Evolutionary conservation across 768 basidiomycete species (phyloP).

Genomic region (Candolleomyces eurysporus): DNA sequence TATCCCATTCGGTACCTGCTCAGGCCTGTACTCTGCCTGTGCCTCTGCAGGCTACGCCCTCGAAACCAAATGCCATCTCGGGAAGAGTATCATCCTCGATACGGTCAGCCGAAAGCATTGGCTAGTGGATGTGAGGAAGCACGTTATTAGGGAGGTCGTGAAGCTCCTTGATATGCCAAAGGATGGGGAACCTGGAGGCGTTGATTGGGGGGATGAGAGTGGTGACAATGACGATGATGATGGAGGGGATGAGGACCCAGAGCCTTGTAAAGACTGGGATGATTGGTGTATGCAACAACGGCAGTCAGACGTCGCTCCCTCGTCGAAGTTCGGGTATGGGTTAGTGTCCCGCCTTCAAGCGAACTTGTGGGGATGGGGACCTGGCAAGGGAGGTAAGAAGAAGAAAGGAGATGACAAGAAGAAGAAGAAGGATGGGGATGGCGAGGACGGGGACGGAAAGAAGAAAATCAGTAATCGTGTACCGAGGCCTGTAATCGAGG

Average conservation of each 20-base stretch:
- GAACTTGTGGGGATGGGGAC: no score
- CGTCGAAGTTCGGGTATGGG: no score
- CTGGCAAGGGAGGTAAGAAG: background rate
- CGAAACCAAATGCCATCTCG: slow-evolving; percentile 86
- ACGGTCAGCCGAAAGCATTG: slow-evolving; percentile 81
- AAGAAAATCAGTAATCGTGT: slow-evolving; percentile 39
- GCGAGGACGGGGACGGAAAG: slow-evolving; percentile 30
- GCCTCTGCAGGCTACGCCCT: slow-evolving; percentile 84
- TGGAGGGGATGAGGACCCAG: slow-evolving; percentile 25
- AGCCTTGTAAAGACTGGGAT: slow-evolving; percentile 22
- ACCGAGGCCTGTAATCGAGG: slow-evolving; percentile 57
- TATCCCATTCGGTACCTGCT: slow-evolving; percentile 83
- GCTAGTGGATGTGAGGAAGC: slow-evolving; percentile 77
- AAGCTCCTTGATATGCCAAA: slow-evolving; percentile 52
- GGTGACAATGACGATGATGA: slow-evolving; percentile 12
- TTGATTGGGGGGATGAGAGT: slow-evolving; percentile 46
- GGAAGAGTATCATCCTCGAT: slow-evolving; percentile 85
- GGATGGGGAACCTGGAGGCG: slow-evolving; percentile 47
- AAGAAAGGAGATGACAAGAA: slow-evolving; percentile 12
- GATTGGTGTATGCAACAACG: background rate
- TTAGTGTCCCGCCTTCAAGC: no score
- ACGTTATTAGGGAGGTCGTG: slow-evolving; percentile 70
- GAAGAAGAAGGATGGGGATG: slow-evolving; percentile 6
- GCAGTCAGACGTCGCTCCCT: no score
- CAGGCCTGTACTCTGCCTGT: slow-evolving; percentile 72